A percentile compares a stretch with the other conserved stretches of the same genome.
These are phyloP conservation scores for Cladosporium cucumerinum DNA, from an alignment of 2,329 filamentous ascomycete species.

Conservation along the genomic window DNA sequence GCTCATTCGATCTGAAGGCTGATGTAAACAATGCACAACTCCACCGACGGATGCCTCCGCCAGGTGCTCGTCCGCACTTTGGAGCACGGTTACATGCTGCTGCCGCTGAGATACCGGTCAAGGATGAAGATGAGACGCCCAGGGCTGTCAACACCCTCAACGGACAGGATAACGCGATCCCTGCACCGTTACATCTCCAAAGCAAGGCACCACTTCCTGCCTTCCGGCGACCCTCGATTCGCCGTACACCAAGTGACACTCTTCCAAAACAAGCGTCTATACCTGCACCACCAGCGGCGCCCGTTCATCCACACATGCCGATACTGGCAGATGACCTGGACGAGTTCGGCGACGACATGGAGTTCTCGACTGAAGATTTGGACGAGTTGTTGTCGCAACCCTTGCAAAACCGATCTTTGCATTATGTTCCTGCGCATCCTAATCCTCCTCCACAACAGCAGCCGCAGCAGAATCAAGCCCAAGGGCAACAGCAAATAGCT, in stretches of 20 bases:
- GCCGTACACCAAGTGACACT: constrained; percentile 20
- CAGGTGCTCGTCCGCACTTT: constrained; percentile 1
- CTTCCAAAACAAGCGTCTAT: constrained; percentile 3
- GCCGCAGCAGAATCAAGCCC: neutral
- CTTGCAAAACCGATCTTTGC: constrained; percentile 36
- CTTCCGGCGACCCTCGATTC: constrained; percentile 33
- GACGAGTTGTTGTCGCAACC: constrained; percentile 53
- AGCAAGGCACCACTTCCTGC: constrained; percentile 34
- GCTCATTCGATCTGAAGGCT: neutral
- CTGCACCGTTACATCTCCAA: constrained; percentile 29
- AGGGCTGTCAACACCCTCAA: neutral
- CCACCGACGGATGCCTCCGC: neutral
- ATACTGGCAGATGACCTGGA: constrained; percentile 33
- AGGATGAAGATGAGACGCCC: neutral
- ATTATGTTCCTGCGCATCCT: constrained; percentile 44
- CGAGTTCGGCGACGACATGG: constrained; percentile 48
- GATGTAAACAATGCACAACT: neutral
- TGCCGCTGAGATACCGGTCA: neutral
- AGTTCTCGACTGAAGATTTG: constrained; percentile 55
- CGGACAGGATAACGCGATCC: neutral
- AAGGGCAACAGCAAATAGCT: neutral
- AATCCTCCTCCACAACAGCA: constrained; percentile 18
- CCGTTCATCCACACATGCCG: constrained; percentile 4
- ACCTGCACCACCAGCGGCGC: constrained; percentile 1
- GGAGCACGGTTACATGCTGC: neutral